Percentiles rank a stretch among this genome's conserved stretches.
These are phyloP conservation scores for Talaromyces atroroseus DNA, from an alignment of 2,329 filamentous ascomycete species.

Conservation along the genomic window DNA sequence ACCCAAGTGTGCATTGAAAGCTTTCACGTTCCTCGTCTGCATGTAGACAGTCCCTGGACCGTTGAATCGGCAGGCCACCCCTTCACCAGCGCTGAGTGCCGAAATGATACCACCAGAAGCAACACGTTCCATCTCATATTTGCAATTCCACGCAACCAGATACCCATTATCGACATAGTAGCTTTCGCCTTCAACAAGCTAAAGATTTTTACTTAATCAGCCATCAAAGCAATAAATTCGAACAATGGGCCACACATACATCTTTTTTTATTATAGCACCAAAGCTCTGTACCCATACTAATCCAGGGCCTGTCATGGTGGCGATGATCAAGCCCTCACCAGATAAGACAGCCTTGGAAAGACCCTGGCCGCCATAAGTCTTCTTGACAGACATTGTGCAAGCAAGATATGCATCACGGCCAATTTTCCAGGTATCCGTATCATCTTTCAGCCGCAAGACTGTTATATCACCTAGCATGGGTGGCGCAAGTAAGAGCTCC, in stretches of 20 bases:
- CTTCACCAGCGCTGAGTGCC: conserved; percentile 74
- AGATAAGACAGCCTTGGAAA: conserved; percentile 88
- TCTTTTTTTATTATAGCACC: conserved; percentile 94
- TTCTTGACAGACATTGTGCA: conserved; percentile 82
- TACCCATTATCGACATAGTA: conserved; percentile 94
- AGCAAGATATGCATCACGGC: conserved; percentile 80
- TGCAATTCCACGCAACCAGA: conserved; percentile 92
- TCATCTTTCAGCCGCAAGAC: conserved; percentile 64
- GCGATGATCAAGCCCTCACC: conserved; percentile 91
- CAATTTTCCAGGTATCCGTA: conserved; percentile 67
- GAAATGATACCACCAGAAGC: conserved; percentile 90
- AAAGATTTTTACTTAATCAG: background rate
- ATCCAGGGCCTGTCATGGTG: conserved; percentile 71
- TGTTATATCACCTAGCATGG: conserved; percentile 77
- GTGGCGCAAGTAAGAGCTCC: conserved; percentile 77
- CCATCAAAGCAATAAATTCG: background rate
- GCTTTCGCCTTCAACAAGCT: conserved; percentile 61
- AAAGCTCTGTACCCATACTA: conserved; percentile 88
- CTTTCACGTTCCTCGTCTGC: conserved; percentile 79
- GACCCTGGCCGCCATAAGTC: conserved; percentile 77
- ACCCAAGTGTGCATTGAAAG: conserved; percentile 52
- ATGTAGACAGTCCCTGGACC: conserved; percentile 86
- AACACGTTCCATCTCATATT: conserved; percentile 85
- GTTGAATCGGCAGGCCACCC: conserved; percentile 88
- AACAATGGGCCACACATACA: conserved; percentile 48